These are phyloP conservation scores for Chaetomium globosum DNA, from an alignment of 2,329 filamentous ascomycete species.

Conservation along the genomic window DNA sequence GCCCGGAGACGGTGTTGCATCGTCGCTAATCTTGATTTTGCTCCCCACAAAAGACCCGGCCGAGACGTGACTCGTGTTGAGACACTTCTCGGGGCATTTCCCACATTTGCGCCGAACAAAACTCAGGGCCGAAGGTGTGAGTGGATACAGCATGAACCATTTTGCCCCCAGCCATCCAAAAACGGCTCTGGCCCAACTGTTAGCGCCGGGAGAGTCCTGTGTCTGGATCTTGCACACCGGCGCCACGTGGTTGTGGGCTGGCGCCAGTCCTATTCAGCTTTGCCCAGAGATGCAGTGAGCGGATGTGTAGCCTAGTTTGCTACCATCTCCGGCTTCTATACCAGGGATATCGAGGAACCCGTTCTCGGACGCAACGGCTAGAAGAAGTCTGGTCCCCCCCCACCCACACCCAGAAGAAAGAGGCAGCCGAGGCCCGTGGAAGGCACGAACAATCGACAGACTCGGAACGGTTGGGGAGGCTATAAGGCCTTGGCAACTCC, in stretches of 20 bases:
- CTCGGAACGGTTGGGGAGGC: neutral
- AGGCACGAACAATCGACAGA: slow-evolving; percentile 4
- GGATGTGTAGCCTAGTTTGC: neutral
- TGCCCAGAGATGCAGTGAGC: neutral
- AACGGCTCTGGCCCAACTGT: neutral
- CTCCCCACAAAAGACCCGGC: neutral
- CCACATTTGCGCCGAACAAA: neutral
- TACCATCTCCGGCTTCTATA: neutral
- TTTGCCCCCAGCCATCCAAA: neutral
- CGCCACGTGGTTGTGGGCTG: neutral
- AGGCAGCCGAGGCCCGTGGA: slow-evolving; percentile 9
- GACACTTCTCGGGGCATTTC: neutral
- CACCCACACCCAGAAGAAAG: neutral
- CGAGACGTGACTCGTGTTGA: neutral
- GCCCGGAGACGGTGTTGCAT: neutral
- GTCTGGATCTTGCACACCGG: neutral
- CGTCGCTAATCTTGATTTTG: neutral
- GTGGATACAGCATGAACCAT: neutral
- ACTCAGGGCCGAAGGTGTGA: neutral
- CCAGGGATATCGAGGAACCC: neutral
- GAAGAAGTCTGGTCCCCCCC: neutral
- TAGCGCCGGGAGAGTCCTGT: neutral
- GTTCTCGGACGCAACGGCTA: neutral
- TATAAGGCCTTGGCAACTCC: neutral
- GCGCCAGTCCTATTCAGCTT: neutral